These are phyloP conservation scores for Citrullus amarus DNA, from an alignment of 306 rosid species.

Conservation along the genomic window DNA sequence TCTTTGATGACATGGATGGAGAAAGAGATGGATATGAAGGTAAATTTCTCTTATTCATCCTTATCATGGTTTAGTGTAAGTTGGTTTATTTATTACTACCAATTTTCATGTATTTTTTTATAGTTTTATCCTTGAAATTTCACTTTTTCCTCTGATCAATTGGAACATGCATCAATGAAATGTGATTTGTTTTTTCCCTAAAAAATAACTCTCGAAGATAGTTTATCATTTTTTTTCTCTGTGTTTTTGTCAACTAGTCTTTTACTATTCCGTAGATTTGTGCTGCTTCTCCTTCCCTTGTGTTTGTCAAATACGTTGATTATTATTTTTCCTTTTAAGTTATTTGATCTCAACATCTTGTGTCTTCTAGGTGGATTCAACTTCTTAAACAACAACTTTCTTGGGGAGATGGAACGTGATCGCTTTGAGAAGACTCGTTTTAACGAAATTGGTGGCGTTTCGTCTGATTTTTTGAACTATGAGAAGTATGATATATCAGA, in stretches of 20 bases:
- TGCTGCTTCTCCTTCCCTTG: background rate
- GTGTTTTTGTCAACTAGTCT: background rate
- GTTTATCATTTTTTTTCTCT: background rate
- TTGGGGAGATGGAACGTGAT: slow-evolving; percentile 33
- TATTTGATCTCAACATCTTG: background rate
- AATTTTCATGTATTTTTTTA: background rate
- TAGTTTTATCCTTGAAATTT: background rate
- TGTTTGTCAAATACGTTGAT: background rate
- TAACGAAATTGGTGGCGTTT: slow-evolving; percentile 23
- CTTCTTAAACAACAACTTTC: slow-evolving; percentile 30
- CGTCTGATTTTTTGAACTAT: slow-evolving; percentile 25
- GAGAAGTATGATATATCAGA: slow-evolving; percentile 21
- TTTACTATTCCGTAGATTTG: background rate
- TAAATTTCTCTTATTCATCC: slow-evolving; percentile 16
- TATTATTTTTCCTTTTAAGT: background rate
- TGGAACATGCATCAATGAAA: background rate
- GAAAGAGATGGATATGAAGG: slow-evolving; percentile 46
- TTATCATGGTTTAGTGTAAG: background rate
- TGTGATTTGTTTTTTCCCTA: background rate
- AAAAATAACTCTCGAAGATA: background rate
- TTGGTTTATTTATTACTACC: slow-evolving; percentile 6
- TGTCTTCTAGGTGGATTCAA: slow-evolving; percentile 24
- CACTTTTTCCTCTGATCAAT: background rate
- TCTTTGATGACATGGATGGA: slow-evolving; percentile 24
- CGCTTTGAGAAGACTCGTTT: slow-evolving; percentile 32